Percentiles rank a stretch among this genome's conserved stretches.
Conservation (phyloP, 208 protist species). For the Leishmania guyanensis region DNA sequence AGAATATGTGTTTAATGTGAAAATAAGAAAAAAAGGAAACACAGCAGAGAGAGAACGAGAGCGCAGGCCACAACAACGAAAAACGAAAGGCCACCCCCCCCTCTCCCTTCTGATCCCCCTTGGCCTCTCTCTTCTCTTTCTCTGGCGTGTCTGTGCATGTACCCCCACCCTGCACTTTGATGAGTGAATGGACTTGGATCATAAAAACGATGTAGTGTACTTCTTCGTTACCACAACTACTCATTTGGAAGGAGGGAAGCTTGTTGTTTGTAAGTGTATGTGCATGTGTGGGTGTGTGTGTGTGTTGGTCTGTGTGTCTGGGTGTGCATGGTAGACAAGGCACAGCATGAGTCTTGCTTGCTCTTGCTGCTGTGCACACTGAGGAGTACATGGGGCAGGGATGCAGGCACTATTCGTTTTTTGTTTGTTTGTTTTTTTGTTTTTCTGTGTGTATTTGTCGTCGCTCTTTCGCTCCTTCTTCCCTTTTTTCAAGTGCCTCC, state of each 20-base stretch:
- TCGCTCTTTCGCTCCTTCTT: neutral
- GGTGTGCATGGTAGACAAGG: neutral
- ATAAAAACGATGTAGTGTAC: neutral
- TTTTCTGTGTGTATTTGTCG: neutral
- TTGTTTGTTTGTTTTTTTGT: slow-evolving; percentile 15
- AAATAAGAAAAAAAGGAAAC: neutral
- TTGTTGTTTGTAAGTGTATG: neutral
- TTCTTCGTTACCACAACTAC: neutral
- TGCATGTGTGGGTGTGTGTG: neutral
- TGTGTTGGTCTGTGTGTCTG: neutral
- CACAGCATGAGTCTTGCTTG: neutral
- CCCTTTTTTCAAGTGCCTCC: neutral
- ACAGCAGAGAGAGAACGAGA: neutral
- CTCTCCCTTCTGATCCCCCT: neutral
- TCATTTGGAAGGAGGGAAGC: neutral
- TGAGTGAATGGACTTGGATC: neutral
- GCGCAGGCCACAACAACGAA: neutral
- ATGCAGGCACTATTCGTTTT: neutral
- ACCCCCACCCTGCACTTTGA: neutral
- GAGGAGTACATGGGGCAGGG: neutral
- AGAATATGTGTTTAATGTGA: neutral
- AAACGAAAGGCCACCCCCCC: neutral
- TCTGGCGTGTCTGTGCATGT: neutral
- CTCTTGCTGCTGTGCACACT: slow-evolving; percentile 8
- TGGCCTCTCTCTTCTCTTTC: neutral